A percentile compares a stretch with the other conserved stretches of the same genome.
These are phyloP conservation scores for Chalciporus sphaerocephalus DNA, from an alignment of 768 basidiomycete species.

Conservation along the genomic window DNA sequence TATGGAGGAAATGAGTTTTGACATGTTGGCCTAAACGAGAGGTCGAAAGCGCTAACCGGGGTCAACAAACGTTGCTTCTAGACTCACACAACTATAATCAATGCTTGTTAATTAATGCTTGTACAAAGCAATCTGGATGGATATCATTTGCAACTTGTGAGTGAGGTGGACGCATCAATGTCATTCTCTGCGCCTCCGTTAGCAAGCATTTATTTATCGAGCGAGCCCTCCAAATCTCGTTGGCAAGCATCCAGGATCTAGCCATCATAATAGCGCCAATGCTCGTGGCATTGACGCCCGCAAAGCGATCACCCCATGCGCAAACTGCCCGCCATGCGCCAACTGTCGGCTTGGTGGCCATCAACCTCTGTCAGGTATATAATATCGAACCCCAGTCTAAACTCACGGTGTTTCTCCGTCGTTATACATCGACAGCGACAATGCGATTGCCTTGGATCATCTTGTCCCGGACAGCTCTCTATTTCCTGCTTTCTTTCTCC, in stretches of 20 bases:
- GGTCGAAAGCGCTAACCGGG: not conserved
- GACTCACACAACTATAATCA: no score
- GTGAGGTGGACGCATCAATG: no score
- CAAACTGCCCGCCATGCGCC: not conserved
- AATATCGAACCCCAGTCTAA: not conserved
- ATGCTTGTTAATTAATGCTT: no score
- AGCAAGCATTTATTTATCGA: no score
- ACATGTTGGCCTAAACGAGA: slow-evolving; percentile 6
- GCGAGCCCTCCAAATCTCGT: no score
- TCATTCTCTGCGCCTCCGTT: no score
- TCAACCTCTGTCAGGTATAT: not conserved
- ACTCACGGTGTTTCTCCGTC: not conserved
- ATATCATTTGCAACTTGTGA: no score
- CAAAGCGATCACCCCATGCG: not conserved
- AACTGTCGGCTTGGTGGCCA: not conserved
- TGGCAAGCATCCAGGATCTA: no score
- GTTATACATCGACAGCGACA: not conserved
- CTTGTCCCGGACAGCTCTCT: not conserved
- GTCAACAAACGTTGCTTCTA: no score
- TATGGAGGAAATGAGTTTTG: slow-evolving; percentile 20
- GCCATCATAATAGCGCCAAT: not conserved
- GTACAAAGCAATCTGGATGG: no score
- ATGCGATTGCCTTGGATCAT: slow-evolving; percentile 2
- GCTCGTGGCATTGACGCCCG: not conserved
- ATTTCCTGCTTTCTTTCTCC: not conserved